Conservation (phyloP, 2,329 filamentous ascomycete species). For the Sarocladium brachiariae region DNA sequence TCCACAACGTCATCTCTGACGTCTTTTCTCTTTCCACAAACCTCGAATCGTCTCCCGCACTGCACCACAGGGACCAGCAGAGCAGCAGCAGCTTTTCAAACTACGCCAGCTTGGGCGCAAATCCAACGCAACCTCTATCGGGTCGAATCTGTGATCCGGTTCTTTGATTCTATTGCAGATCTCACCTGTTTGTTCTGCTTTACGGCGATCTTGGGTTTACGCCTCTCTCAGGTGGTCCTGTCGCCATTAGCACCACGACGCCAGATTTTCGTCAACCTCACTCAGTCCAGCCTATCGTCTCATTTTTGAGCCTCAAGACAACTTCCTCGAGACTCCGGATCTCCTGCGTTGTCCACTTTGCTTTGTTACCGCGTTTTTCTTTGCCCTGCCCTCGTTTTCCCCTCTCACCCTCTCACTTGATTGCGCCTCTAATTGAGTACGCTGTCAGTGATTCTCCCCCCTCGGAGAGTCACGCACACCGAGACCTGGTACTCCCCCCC, state of each 20-base stretch:
- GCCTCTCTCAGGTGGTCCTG: background rate
- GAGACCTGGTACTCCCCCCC: background rate
- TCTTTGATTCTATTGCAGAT: slow-evolving; percentile 10
- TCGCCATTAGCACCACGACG: background rate
- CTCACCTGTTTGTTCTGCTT: slow-evolving; percentile 10
- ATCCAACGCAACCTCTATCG: slow-evolving; percentile 1
- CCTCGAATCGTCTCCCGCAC: slow-evolving; percentile 21
- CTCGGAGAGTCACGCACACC: background rate
- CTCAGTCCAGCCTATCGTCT: background rate
- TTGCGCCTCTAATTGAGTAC: background rate
- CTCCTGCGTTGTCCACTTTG: too few relatives aligned
- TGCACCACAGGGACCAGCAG: slow-evolving; percentile 7
- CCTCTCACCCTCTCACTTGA: background rate
- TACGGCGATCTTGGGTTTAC: background rate
- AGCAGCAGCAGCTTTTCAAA: slow-evolving; percentile 9
- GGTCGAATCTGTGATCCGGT: background rate
- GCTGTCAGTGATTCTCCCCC: background rate
- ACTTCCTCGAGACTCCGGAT: too few relatives aligned
- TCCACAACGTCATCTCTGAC: slow-evolving; percentile 42
- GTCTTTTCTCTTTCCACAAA: slow-evolving; percentile 33
- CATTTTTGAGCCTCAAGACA: background rate
- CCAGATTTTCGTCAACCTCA: slow-evolving; percentile 7
- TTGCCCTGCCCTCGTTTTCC: background rate
- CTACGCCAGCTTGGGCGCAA: slow-evolving; percentile 10
- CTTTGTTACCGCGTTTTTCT: background rate